Base-by-base conservation (phyloP, 2,329 filamentous ascomycete species). In the Cadophora malorum region DNA sequence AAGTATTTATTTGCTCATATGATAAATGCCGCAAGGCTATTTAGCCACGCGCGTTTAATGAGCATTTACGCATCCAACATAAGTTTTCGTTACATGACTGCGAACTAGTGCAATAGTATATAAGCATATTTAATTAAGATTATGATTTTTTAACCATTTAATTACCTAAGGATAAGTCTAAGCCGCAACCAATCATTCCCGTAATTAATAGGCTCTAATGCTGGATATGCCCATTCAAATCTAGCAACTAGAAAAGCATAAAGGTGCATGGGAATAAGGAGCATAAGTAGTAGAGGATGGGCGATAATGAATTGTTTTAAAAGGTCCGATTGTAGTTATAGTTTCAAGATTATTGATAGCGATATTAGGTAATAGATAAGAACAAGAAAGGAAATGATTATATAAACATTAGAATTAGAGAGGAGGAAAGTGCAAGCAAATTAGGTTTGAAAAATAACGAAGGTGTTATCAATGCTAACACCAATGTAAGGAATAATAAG, bases 351-450 rank as follows among this genome's bases (percentile, higher is more conserved):
- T n/a, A 49, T 49, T n/a, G 8, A 49, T 49, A 49, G 19, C 19
- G 19, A 19, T 49, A 49, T 49, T 49, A 49, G 45, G 45, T 49
- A 49, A 49, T 49, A 49, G 19, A 49, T 49, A 49, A 49, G 16
- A 49, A 49, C 21, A 49, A 49, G 45, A 49, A 19, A n/a, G 19
- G 19, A 19, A 19, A 49, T 49, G 8, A 49, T 49, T n/a, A 49
- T 49, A 49, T n/a, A 19, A n/a, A 49, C 19, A n/a, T n/a, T 49
- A 21, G 45, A n/a, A 49, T 49, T 21, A 49, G 3, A 49, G 19
- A 49, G 45, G 19, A 49, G 45, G 45, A 49, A 19, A 49, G 45
- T 49, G 19, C 4, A 49, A 49, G 45, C 21, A 49, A 4, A n/a
- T 49, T 49, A 21, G 9, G 45, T 49, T 49, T 49, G 9, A 49